Conservation (phyloP, 495 filamentous ascomycete genomes). For the Lasiosphaeris hirsuta region DNA sequence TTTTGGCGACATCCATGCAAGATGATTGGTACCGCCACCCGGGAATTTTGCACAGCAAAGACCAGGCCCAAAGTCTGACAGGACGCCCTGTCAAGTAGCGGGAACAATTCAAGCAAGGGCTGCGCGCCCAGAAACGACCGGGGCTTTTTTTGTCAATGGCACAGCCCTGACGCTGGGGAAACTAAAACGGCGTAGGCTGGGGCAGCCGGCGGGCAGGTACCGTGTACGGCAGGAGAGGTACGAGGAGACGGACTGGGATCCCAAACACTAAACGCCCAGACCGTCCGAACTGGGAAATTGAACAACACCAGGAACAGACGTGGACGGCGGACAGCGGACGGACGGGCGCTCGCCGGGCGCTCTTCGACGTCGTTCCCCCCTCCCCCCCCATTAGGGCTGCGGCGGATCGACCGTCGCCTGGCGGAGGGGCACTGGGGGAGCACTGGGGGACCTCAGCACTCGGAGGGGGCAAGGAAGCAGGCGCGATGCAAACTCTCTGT, state of each 20-base stretch:
- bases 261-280: conserved; percentile 3
- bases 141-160: conserved; percentile 10
- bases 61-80: conserved; percentile 56
- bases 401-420: not conserved
- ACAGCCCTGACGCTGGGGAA: conserved; percentile 2
- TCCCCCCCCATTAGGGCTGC: not conserved
- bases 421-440: too few species aligned
- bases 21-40: conserved; percentile 42
- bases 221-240: not conserved
- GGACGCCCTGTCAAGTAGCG: conserved; percentile 22
- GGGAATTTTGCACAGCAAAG: conserved; percentile 15
- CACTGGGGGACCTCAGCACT: too few species aligned
- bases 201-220: not conserved
- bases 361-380: too few species aligned
- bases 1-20: conserved; percentile 30
- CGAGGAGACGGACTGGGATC: not conserved
- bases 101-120: conserved; percentile 25
- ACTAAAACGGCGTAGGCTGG: conserved; percentile 12
- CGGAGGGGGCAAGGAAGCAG: conserved; percentile 16
- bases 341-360: not conserved
- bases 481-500: conserved; percentile 15
- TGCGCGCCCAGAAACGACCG: conserved; percentile 12
- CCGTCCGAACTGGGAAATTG: conserved; percentile 5
- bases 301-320: conserved; percentile 11
- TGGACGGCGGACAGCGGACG: not conserved